Percentiles rank a stretch among this genome's conserved stretches.
phyloP scores from a whole-genome alignment of 495 filamentous ascomycete genomes.

The Talaromyces liani region DNA sequence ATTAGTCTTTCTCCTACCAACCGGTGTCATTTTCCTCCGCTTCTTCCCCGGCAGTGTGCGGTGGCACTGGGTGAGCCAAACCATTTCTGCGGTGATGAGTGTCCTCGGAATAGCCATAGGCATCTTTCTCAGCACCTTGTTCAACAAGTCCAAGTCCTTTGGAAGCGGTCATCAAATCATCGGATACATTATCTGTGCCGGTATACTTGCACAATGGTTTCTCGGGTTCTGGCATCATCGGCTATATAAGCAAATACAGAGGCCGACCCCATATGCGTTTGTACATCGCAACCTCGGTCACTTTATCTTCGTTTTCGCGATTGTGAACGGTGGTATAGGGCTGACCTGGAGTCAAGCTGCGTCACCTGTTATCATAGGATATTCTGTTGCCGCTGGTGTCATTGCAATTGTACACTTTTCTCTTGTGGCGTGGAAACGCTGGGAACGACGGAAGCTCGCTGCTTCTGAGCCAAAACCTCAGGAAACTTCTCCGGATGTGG shows the following conservation, averaged over 20 bases:
- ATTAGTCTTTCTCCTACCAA: constrained; percentile 46
- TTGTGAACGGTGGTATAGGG: constrained; percentile 36
- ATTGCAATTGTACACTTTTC: constrained; percentile 4
- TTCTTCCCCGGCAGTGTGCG: constrained; percentile 34
- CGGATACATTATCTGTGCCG: constrained; percentile 42
- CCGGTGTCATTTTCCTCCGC: constrained; percentile 45
- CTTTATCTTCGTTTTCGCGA: constrained; percentile 38
- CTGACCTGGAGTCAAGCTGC: constrained; percentile 14
- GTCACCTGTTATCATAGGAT: constrained; percentile 11
- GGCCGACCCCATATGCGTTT: constrained; percentile 34
- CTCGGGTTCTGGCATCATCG: constrained; percentile 42
- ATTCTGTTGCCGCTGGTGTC: constrained; percentile 10
- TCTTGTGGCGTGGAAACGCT: constrained; percentile 7
- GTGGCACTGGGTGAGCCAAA: constrained; percentile 44
- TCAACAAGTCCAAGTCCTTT: constrained; percentile 47
- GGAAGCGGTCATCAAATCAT: constrained; percentile 52
- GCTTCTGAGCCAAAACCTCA: background rate
- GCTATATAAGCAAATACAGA: constrained; percentile 35
- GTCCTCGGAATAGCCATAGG: constrained; percentile 44
- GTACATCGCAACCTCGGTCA: constrained; percentile 47
- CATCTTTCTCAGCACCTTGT: constrained; percentile 37
- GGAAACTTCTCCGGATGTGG: background rate
- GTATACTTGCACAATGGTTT: constrained; percentile 38
- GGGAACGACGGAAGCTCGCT: background rate
- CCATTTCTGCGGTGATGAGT: constrained; percentile 31